Base-by-base conservation (phyloP, 495 filamentous ascomycete species). In the Talaromyces borbonicus region DNA sequence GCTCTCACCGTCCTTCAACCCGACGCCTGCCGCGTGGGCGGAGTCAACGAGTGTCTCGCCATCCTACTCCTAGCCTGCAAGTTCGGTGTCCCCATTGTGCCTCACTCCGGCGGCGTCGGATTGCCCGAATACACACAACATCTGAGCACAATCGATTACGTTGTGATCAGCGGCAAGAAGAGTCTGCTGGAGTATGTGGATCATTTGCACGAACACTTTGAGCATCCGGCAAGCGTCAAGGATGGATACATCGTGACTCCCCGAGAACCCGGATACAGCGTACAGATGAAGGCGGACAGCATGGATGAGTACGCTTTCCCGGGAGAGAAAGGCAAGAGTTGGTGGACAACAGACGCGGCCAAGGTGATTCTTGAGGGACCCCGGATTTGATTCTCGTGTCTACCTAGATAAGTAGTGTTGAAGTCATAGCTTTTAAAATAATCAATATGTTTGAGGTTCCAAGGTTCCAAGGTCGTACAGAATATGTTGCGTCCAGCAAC, bases 51-150 rank as follows among this genome's bases (percentile, higher is more conserved):
- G 61, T 88, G 90, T 14, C 69, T 96, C 11, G 86, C 89, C 7
- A 89, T 96, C n/a, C 58, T 96, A 30, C 71, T 95, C 1, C 82
- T 96, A 68, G 90, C 90, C 12, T 83, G 82, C 59, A 96, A 96
- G 71, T 77, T 80, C 54, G 72, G 72, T 8, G 74, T 94, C 12
- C 89, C 88, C 2, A 81, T 94, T 49, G 87, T 95, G 15, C 89
- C 89, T 2, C 89, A 95, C 62, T 83, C 77, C 3, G 90, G 90
- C 7, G 90, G 90, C 50, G 89, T 96, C 3, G 89, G 89, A 5
- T 67, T 96, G 47, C 89, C 90, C 5, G 90, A 96, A 63, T 94
- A 95, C 65, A 95, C 90, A 0, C 88, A 94, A 68, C 90, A 96
- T 57, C 62, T 96, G 43, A 87, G 81, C 65, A 95, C 87, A 1